These are phyloP conservation scores for Volutella citrinella DNA, from an alignment of 2,329 filamentous ascomycete species.

Conservation along the genomic window DNA sequence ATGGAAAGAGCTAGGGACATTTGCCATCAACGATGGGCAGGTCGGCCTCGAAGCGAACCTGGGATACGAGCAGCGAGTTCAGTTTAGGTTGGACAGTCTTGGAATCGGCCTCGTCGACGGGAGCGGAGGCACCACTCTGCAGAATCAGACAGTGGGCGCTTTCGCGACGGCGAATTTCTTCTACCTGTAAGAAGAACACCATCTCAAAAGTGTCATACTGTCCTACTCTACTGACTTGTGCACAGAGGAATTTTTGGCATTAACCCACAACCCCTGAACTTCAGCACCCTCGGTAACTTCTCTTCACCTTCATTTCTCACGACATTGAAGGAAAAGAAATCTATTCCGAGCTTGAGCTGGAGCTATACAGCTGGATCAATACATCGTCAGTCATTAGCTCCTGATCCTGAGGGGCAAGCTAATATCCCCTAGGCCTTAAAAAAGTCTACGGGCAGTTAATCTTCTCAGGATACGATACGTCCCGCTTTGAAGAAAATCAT, in stretches of 20 bases:
- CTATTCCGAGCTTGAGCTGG: slow-evolving; percentile 3
- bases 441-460: slow-evolving; percentile 2
- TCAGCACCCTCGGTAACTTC: slow-evolving; percentile 1
- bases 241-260: slow-evolving; percentile 3
- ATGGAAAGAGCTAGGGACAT: slow-evolving; percentile 1
- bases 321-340: neutral
- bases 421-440: slow-evolving; percentile 5
- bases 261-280: slow-evolving; percentile 1
- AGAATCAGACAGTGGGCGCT: slow-evolving; percentile 1
- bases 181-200: slow-evolving; percentile 1
- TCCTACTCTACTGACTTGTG: neutral
- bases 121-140: slow-evolving; percentile 1
- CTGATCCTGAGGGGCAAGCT: no score
- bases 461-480: slow-evolving; percentile 3
- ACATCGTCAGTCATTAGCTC: neutral
- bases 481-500: slow-evolving; percentile 2
- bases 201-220: no score
- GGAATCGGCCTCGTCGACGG: slow-evolving; percentile 2
- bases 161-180: neutral
- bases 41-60: slow-evolving; percentile 4
- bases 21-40: slow-evolving; percentile 1
- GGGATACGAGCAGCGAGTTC: slow-evolving; percentile 1
- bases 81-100: slow-evolving; percentile 2
- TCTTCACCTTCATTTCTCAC: slow-evolving; percentile 2
- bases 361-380: slow-evolving; percentile 4